These are phyloP conservation scores for Mortierella sp. DNA, from an alignment of 371 early-diverging fungal species.

Conservation along the genomic window DNA sequence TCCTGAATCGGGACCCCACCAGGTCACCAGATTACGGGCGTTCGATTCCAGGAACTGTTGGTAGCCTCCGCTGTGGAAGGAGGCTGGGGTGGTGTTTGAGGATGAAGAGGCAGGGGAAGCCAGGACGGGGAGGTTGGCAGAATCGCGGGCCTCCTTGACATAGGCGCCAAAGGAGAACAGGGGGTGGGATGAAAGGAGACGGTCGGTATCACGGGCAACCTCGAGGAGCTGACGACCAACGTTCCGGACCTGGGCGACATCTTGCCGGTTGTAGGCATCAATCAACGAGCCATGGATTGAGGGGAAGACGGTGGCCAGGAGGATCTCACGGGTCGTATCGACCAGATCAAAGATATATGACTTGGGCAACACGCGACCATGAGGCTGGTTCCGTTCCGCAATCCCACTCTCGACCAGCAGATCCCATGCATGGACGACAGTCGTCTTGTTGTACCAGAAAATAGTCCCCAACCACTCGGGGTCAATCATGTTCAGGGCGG, in stretches of 20 bases:
- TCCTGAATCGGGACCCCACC: constrained; percentile 47
- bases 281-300: constrained; percentile 30
- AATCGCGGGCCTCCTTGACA: constrained; percentile 22
- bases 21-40: constrained; percentile 40
- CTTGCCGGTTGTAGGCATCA: constrained; percentile 27
- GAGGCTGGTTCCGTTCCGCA: constrained; percentile 6
- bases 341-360: constrained; percentile 47
- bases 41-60: constrained; percentile 55
- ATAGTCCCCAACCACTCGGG: constrained; percentile 36
- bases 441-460: constrained; percentile 39
- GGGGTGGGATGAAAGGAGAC: constrained; percentile 23
- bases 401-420: constrained; percentile 25
- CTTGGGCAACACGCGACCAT: constrained; percentile 15
- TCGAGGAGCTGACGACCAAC: constrained; percentile 28
- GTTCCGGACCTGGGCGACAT: constrained; percentile 25
- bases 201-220: constrained; percentile 33
- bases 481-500: constrained; percentile 32
- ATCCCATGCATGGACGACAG: constrained; percentile 43
- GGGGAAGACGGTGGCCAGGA: constrained; percentile 31
- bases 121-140: constrained; percentile 21
- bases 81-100: not conserved
- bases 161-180: constrained; percentile 39
- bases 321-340: constrained; percentile 49
- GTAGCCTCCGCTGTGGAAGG: constrained; percentile 31
- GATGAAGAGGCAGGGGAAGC: constrained; percentile 6